Percentiles rank a stretch among this genome's conserved stretches.
These are phyloP conservation scores for Dacryopinax primogenitus DNA, from an alignment of 768 basidiomycete genomes.

Conservation along the genomic window DNA sequence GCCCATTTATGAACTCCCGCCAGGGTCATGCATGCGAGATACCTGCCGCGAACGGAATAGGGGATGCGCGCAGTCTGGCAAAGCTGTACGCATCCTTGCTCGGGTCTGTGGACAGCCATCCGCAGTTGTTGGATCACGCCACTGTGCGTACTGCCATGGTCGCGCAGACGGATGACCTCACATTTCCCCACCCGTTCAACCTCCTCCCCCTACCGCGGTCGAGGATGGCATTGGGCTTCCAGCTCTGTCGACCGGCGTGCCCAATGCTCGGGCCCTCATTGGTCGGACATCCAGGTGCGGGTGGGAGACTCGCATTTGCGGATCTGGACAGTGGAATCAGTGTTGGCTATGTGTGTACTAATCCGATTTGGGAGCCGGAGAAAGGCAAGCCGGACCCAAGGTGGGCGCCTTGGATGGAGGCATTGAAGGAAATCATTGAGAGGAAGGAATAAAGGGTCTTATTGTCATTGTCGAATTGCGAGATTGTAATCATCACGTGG, in stretches of 20 bases:
- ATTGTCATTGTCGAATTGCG: no score
- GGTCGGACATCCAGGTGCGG: not conserved
- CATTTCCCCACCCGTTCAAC: no score
- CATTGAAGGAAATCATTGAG: no score
- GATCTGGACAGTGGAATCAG: not conserved
- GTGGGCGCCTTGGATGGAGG: no score
- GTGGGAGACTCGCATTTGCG: not conserved
- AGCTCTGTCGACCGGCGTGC: no score
- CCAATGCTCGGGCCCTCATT: no score
- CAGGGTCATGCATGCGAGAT: no score
- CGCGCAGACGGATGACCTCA: not conserved
- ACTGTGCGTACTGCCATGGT: not conserved
- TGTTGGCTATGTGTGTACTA: not conserved
- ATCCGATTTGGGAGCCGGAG: not conserved
- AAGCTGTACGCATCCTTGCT: not conserved
- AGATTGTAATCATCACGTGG: no score
- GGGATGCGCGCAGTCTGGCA: not conserved
- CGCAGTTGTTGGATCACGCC: not conserved
- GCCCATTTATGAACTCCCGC: not conserved
- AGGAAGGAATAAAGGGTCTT: no score
- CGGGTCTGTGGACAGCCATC: not conserved
- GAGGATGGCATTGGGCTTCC: no score
- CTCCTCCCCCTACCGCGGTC: no score
- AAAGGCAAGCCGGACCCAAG: not conserved
- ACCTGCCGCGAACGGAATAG: not conserved